Conservation (phyloP, 1,284 basidiomycete genomes). For the Waitea zeae region DNA sequence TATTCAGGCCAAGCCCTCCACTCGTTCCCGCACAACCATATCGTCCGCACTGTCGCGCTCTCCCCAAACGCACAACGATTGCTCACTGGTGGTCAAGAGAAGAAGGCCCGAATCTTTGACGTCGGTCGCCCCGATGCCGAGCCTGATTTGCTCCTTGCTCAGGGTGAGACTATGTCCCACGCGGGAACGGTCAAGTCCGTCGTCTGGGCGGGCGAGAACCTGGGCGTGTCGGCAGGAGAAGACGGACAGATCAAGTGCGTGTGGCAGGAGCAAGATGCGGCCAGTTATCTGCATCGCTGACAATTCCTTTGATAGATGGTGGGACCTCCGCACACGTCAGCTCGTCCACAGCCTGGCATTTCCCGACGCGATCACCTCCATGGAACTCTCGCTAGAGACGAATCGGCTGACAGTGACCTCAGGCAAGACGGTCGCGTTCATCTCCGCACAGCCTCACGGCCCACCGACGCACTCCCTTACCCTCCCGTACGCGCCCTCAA, state of each 20-base stretch:
- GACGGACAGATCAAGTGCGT: constrained; percentile 80
- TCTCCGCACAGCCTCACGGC: constrained; percentile 44
- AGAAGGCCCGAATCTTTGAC: constrained; percentile 93
- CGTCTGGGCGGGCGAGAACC: constrained; percentile 80
- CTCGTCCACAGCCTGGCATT: constrained; percentile 62
- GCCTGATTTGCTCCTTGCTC: constrained; percentile 60
- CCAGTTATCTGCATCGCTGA: constrained; percentile 1
- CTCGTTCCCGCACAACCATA: constrained; percentile 95
- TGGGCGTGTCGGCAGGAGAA: constrained; percentile 80
- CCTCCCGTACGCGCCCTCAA: constrained; percentile 74
- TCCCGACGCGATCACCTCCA: constrained; percentile 73
- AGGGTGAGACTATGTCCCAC: constrained; percentile 43
- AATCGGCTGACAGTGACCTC: constrained; percentile 81
- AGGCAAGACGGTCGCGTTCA: constrained; percentile 84
- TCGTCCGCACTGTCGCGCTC: constrained; percentile 88
- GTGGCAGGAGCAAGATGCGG: neutral
- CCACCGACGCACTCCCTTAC: constrained; percentile 46
- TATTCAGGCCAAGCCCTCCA: constrained; percentile 76
- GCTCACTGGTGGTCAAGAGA: constrained; percentile 93
- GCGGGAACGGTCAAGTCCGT: constrained; percentile 86
- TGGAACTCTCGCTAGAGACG: constrained; percentile 81
- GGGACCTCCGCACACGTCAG: constrained; percentile 76
- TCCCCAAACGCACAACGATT: constrained; percentile 50
- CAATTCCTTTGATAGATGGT: constrained; percentile 51
- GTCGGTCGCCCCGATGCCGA: constrained; percentile 72